Evolutionary conservation across 257 asterid species (phyloP).

Genomic region (Solanum okadae): DNA sequence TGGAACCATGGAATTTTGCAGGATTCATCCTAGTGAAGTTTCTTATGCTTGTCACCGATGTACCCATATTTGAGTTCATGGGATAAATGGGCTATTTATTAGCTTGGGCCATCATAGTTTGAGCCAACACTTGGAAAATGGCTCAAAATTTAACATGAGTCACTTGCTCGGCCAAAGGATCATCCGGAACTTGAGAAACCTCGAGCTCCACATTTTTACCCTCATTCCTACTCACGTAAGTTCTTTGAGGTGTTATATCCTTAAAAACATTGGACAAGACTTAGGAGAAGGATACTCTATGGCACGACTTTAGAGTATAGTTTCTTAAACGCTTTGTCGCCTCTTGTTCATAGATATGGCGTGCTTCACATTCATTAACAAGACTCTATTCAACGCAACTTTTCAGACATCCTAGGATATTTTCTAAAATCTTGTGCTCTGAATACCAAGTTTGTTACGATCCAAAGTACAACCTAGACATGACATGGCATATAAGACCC

Average conservation of each 20-base stretch:
- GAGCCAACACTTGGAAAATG: neutral
- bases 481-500: neutral
- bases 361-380: neutral
- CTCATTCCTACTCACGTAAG: neutral
- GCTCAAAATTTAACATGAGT: neutral
- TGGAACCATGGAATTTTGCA: neutral
- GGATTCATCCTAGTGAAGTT: neutral
- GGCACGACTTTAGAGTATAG: neutral
- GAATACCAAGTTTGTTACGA: neutral
- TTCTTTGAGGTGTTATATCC: neutral
- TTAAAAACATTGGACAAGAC: no score
- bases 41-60: neutral
- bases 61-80: neutral
- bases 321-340: neutral
- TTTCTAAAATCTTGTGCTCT: neutral
- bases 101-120: neutral
- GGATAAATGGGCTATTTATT: neutral
- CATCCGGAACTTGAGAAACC: neutral
- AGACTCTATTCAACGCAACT: neutral
- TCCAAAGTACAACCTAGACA: neutral
- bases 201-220: no score
- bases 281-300: neutral
- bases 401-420: neutral
- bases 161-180: neutral
- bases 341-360: neutral